A percentile compares a stretch with the other conserved stretches of the same genome.
Conservation (phyloP, 2,329 filamentous ascomycete species). For the Fusarium napiforme region DNA sequence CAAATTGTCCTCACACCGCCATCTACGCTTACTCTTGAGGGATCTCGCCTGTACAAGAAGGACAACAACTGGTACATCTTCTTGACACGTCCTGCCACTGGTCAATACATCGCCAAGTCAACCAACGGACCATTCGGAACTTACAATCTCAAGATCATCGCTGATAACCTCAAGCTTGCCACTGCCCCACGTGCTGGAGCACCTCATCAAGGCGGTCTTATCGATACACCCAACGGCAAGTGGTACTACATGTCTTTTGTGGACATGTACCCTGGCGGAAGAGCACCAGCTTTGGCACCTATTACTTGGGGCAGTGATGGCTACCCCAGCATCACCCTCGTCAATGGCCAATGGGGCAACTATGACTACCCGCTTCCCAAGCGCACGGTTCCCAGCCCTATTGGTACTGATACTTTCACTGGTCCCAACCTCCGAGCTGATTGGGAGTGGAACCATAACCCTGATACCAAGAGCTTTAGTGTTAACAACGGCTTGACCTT, state of each 20-base stretch:
- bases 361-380: constrained; percentile 9
- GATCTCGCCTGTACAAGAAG: constrained; percentile 65
- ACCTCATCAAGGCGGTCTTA: constrained; percentile 65
- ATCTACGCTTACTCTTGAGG: constrained; percentile 53
- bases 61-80: constrained; percentile 66
- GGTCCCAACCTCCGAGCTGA: background rate
- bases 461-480: background rate
- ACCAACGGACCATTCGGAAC: constrained; percentile 58
- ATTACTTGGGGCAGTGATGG: constrained; percentile 46
- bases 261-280: constrained; percentile 64
- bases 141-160: constrained; percentile 58
- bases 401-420: constrained; percentile 1
- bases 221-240: constrained; percentile 61
- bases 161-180: constrained; percentile 47
- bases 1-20: constrained; percentile 1
- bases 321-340: background rate
- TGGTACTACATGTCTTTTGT: constrained; percentile 70
- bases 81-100: constrained; percentile 56
- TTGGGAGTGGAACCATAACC: constrained; percentile 24
- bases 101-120: constrained; percentile 61
- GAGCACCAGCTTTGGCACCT: constrained; percentile 67
- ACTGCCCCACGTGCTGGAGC: constrained; percentile 56
- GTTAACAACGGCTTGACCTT: constrained; percentile 14
- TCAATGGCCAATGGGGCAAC: constrained; percentile 7
- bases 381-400: background rate